phyloP scores from a whole-genome alignment of 371 early-diverging fungal species.

The Apophysomyces variabilis region DNA sequence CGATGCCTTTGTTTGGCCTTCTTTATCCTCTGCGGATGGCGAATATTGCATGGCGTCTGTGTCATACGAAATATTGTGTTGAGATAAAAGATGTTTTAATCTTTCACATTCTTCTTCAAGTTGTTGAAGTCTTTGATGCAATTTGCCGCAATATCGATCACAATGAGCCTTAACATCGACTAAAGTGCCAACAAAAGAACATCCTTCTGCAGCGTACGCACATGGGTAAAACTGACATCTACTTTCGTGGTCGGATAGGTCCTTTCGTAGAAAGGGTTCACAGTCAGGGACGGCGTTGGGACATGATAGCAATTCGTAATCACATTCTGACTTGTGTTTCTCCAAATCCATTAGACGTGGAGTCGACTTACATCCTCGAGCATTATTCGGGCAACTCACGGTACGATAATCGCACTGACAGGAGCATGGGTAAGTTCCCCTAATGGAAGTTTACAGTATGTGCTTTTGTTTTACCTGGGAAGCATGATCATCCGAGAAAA shows the following conservation, averaged over 20 bases:
- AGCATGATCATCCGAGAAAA: conserved; percentile 41
- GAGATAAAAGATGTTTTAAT: conserved; percentile 23
- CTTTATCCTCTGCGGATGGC: conserved; percentile 1
- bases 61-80: neutral
- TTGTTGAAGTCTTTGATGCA: conserved; percentile 38
- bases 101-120: conserved; percentile 40
- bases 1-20: conserved; percentile 8
- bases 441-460: neutral
- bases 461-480: conserved; percentile 28
- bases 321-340: conserved; percentile 36
- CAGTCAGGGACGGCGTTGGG: conserved; percentile 47
- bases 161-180: conserved; percentile 37
- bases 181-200: conserved; percentile 42
- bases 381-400: conserved; percentile 40
- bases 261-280: conserved; percentile 44
- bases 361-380: conserved; percentile 41
- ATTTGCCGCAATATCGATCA: conserved; percentile 44
- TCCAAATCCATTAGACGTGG: conserved; percentile 25
- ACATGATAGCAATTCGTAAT: conserved; percentile 42
- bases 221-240: conserved; percentile 49
- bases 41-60: neutral
- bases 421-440: neutral
- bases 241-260: conserved; percentile 36
- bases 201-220: conserved; percentile 42
- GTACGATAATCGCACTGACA: conserved; percentile 39